Conservation (phyloP, 2,329 filamentous ascomycete species). For the Fonsecaea erecta region DNA sequence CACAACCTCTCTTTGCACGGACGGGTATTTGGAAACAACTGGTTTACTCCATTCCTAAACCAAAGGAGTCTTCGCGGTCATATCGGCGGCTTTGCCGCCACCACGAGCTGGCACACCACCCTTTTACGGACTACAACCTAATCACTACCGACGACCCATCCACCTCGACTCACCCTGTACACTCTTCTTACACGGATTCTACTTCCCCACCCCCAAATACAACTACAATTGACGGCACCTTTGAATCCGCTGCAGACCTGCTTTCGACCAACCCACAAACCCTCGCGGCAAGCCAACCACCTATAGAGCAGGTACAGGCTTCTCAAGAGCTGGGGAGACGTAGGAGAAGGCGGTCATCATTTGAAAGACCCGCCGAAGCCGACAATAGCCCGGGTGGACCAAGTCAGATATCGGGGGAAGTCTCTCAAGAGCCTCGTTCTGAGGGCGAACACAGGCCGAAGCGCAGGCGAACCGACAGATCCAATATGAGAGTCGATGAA, state of each 20-base stretch:
- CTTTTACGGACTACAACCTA: conserved; percentile 62
- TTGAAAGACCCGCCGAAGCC: conserved; percentile 17
- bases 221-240: conserved; percentile 22
- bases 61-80: conserved; percentile 26
- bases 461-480: conserved; percentile 60
- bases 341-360: conserved; percentile 31
- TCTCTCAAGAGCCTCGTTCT: conserved; percentile 39
- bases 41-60: neutral
- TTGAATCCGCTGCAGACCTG: conserved; percentile 25
- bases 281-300: conserved; percentile 24
- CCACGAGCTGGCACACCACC: conserved; percentile 76
- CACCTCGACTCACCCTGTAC: conserved; percentile 59
- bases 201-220: conserved; percentile 47
- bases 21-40: neutral
- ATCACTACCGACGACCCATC: conserved; percentile 70
- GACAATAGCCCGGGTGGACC: conserved; percentile 28
- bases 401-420: conserved; percentile 38
- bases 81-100: conserved; percentile 54
- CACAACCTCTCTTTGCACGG: conserved; percentile 2
- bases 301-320: conserved; percentile 29
- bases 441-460: conserved; percentile 53
- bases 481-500: conserved; percentile 68
- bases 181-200: conserved; percentile 54
- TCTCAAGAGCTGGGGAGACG: conserved; percentile 29
- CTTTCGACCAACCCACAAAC: conserved; percentile 28